A percentile compares a stretch with the other conserved stretches of the same genome.
Conservation (phyloP, 2,329 filamentous ascomycete species). For the Paracoccidioides brasiliensis region DNA sequence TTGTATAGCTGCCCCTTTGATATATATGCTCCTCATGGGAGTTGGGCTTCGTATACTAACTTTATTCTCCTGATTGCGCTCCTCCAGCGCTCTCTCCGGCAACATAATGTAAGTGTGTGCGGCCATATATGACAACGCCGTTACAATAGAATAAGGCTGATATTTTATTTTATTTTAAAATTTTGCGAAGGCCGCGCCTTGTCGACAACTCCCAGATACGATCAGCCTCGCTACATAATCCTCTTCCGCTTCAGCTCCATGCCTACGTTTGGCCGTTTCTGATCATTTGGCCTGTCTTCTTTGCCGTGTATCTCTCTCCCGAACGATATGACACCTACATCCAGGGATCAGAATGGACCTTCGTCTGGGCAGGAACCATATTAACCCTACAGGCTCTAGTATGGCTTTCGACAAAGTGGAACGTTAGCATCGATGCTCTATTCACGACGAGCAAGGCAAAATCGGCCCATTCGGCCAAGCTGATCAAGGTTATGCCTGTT, state of each 20-base stretch:
- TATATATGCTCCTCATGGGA: background rate
- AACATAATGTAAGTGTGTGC: constrained; percentile 7
- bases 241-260: constrained; percentile 67
- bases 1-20: background rate
- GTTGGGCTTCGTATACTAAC: background rate
- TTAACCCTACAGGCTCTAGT: constrained; percentile 74
- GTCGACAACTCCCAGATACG: constrained; percentile 87
- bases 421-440: constrained; percentile 66
- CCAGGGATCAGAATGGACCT: constrained; percentile 91
- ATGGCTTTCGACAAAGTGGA: constrained; percentile 98
- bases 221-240: constrained; percentile 75
- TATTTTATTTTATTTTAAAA: background rate
- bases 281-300: constrained; percentile 82
- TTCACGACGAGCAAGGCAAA: constrained; percentile 67
- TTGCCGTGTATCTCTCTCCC: constrained; percentile 70
- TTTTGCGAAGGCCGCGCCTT: constrained; percentile 54
- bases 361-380: constrained; percentile 83
- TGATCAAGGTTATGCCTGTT: constrained; percentile 86
- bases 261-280: constrained; percentile 88
- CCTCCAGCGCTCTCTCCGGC: constrained; percentile 1
- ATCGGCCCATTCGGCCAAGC: constrained; percentile 57
- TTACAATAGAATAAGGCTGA: background rate
- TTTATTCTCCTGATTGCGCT: background rate
- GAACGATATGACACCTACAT: constrained; percentile 86
- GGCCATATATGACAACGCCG: background rate